Base-by-base conservation (phyloP, 805 yeast genomes). In the Myxozyma lipomycoides region DNA sequence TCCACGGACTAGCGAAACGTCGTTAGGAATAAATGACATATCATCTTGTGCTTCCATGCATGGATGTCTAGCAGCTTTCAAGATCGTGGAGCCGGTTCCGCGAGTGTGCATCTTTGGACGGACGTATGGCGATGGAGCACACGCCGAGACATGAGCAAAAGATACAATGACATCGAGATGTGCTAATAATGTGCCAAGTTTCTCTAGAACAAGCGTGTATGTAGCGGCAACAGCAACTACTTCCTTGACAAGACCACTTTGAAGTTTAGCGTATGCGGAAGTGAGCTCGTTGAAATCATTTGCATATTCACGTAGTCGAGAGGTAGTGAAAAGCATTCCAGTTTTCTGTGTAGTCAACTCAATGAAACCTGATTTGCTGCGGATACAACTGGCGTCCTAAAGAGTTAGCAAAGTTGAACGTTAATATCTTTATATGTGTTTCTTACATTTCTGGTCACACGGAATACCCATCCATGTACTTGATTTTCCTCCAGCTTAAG, bases 271-370 rank as follows among this genome's bases (percentile, higher is more conserved):
- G 66, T 91, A 91, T 51, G 82, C 83, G 12, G 75, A 73, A 53
- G 82, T 81, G 22, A 84, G 70, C 40, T 79, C 78, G 12, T 71
- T 69, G 59, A 81, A 82, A 51, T 81, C 78, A 34, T 73, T 70
- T 12, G 89, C 81, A 32, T 82, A 71, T n/a, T 75, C 73, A 38
- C 78, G 73, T 59, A 93, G 72, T 55, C 76, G 75, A 39, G 72
- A 67, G 1, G 95, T 87, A 7, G 96, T 88, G 73, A 93, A 93
- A 66, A 76, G 88, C 3, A 91, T 91, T 50, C 99, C 99, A 1
- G 96, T 95, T 65, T 93, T 93, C 26, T 88, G 95, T 0, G 97
- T 91, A 45, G 89, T 86, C 40, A 91, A 72, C 66, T 93, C 97
- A 45, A 76, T 76, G 64, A 83, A 90, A 36, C 78, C 75, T 12